Conservation (phyloP, 179 eudicot genomes). For the Drosera spatulata region DNA sequence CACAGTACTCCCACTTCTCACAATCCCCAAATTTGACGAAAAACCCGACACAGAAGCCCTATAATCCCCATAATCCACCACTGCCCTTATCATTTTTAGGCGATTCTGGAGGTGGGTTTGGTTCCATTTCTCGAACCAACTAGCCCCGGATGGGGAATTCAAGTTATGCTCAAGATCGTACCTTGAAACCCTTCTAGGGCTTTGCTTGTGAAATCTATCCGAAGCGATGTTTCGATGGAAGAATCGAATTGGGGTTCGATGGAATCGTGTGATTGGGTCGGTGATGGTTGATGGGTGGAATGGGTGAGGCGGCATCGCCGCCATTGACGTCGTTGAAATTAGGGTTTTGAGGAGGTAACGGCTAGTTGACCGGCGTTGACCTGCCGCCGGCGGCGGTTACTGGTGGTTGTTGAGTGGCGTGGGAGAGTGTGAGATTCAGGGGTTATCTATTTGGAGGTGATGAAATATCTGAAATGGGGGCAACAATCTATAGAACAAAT, state of each 20-base stretch:
- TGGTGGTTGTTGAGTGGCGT: too few relatives aligned
- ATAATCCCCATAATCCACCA: constrained; percentile 33
- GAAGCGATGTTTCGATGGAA: constrained; percentile 10
- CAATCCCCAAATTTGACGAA: constrained; percentile 21
- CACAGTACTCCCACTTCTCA: constrained; percentile 70
- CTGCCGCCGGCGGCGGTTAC: too few relatives aligned
- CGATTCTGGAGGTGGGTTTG: constrained; percentile 19
- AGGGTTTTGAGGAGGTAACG: too few relatives aligned
- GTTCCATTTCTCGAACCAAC: constrained; percentile 82
- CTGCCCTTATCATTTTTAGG: constrained; percentile 33
- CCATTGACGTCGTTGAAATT: constrained; percentile 17
- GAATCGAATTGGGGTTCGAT: constrained; percentile 26
- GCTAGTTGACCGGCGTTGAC: too few relatives aligned
- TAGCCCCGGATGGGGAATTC: constrained; percentile 12
- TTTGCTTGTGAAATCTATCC: constrained; percentile 9
- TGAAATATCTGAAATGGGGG: too few relatives aligned
- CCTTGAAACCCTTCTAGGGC: constrained; percentile 19
- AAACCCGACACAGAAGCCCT: constrained; percentile 13
- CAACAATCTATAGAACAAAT: too few relatives aligned
- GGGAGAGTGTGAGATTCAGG: too few relatives aligned
- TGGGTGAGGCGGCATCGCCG: constrained; percentile 41
- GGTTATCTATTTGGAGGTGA: too few relatives aligned
- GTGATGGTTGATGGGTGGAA: constrained; percentile 37
- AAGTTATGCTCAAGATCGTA: constrained; percentile 4
- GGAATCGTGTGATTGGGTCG: constrained; percentile 48